phyloP scores from a whole-genome alignment of 2,329 filamentous ascomycete species.

The Aaosphaeria pasadenensis region DNA sequence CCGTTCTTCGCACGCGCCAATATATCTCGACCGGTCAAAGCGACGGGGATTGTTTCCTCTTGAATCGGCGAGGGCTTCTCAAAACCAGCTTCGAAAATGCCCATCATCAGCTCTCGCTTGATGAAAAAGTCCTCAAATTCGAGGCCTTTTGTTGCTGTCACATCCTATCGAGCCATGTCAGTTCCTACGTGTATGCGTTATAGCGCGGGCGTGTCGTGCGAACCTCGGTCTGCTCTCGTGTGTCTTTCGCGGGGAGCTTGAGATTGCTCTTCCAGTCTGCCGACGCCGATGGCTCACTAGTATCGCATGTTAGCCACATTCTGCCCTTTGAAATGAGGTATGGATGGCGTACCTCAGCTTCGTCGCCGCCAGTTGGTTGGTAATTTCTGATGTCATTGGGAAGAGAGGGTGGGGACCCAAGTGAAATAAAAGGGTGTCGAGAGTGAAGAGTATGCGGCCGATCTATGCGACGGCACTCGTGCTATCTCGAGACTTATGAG shows the following conservation, averaged over 20 bases:
- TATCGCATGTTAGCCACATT: conserved; percentile 8
- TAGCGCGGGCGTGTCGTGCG: conserved; percentile 6
- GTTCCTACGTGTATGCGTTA: neutral
- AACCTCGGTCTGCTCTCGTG: conserved; percentile 78
- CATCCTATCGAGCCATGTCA: conserved; percentile 62
- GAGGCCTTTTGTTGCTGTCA: conserved; percentile 94
- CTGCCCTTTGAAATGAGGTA: neutral
- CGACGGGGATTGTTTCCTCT: conserved; percentile 98
- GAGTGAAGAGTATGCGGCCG: conserved; percentile 5
- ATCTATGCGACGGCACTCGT: conserved; percentile 14
- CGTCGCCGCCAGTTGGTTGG: conserved; percentile 56
- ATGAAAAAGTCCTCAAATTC: conserved; percentile 98
- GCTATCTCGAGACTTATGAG: too few species aligned
- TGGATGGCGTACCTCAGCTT: conserved; percentile 43
- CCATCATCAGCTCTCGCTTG: conserved; percentile 95
- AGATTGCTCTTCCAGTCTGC: conserved; percentile 68
- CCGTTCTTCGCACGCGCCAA: conserved; percentile 97
- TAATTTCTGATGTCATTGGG: conserved; percentile 49
- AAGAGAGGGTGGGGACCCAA: conserved; percentile 21
- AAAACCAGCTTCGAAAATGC: conserved; percentile 98
- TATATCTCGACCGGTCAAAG: conserved; percentile 90
- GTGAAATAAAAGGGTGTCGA: conserved; percentile 2
- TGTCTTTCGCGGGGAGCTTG: conserved; percentile 71
- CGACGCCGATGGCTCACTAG: conserved; percentile 46
- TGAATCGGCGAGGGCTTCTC: conserved; percentile 98